These are phyloP conservation scores for Drechslerella dactyloides DNA, from an alignment of 2,329 filamentous ascomycete species.

Conservation along the genomic window DNA sequence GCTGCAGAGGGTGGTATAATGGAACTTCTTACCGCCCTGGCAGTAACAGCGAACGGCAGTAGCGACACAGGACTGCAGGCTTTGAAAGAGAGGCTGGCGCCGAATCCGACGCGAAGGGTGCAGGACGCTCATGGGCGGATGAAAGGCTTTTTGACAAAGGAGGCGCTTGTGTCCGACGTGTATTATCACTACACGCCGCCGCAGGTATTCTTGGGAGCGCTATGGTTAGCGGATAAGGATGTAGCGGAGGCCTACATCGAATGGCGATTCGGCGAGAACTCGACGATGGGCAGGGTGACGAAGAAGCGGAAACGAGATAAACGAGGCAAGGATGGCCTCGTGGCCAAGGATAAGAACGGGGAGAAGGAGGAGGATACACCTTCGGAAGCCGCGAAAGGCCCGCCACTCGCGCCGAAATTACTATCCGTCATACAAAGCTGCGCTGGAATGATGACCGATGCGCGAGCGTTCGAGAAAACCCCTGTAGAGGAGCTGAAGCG, in stretches of 20 bases:
- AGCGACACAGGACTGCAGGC: slow-evolving; percentile 24
- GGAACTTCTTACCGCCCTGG: slow-evolving; percentile 65
- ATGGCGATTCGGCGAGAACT: slow-evolving; percentile 53
- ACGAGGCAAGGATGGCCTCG: slow-evolving; percentile 72
- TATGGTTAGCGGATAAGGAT: slow-evolving; percentile 75
- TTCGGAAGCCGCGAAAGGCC: slow-evolving; percentile 51
- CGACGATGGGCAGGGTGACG: slow-evolving; percentile 57
- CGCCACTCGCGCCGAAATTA: slow-evolving; percentile 28
- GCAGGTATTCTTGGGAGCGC: slow-evolving; percentile 86
- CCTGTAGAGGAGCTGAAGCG: slow-evolving; percentile 37
- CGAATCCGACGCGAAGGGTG: slow-evolving; percentile 61
- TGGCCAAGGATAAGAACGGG: slow-evolving; percentile 60
- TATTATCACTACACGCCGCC: slow-evolving; percentile 96
- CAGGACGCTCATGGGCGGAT: slow-evolving; percentile 73
- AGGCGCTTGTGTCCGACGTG: slow-evolving; percentile 86
- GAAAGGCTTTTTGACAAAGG: slow-evolving; percentile 75
- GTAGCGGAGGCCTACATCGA: slow-evolving; percentile 59
- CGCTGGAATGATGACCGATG: slow-evolving; percentile 39
- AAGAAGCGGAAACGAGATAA: slow-evolving; percentile 75
- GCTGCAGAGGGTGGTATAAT: slow-evolving; percentile 84
- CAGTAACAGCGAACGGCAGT: slow-evolving; percentile 55
- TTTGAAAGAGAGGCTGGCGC: slow-evolving; percentile 52
- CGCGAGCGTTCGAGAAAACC: slow-evolving; percentile 36
- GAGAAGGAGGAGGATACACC: slow-evolving; percentile 56
- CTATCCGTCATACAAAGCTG: slow-evolving; percentile 16